Evolutionary conservation across 1,284 basidiomycete genomes (phyloP).

Genomic region (Blastosporella zonata): DNA sequence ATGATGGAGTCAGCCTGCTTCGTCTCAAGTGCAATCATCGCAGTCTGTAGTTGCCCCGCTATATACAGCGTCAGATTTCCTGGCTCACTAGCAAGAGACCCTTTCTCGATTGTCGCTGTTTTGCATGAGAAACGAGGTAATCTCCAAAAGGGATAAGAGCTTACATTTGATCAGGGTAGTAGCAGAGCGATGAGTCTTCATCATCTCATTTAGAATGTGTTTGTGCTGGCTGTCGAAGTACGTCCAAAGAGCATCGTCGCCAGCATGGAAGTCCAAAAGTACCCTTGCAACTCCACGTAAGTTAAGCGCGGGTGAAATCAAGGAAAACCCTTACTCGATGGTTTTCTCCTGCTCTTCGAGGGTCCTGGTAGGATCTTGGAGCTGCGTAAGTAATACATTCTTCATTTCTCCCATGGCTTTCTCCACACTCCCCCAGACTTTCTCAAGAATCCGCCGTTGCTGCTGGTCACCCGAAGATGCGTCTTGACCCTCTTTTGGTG

Average conservation of each 20-base stretch:
- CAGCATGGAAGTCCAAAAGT: constrained; percentile 76
- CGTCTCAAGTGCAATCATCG: constrained; percentile 56
- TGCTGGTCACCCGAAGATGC: constrained; percentile 62
- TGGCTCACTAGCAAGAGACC: constrained; percentile 32
- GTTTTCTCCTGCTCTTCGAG: constrained; percentile 97
- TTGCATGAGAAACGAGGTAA: constrained; percentile 2
- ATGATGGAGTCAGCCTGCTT: constrained; percentile 63
- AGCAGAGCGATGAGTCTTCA: constrained; percentile 58
- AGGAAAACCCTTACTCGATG: constrained; percentile 70
- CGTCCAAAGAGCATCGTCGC: constrained; percentile 89
- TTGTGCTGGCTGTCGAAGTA: constrained; percentile 94
- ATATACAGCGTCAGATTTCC: constrained; percentile 42
- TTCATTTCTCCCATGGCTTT: constrained; percentile 94
- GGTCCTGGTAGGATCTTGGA: constrained; percentile 76
- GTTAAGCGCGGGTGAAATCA: constrained; percentile 1
- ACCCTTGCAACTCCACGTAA: constrained; percentile 41
- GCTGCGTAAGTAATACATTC: constrained; percentile 67
- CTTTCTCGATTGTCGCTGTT: constrained; percentile 44
- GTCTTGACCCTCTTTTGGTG: constrained; percentile 51
- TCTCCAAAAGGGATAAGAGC: constrained; percentile 21
- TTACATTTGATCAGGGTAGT: constrained; percentile 56
- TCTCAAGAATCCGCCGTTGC: constrained; percentile 91
- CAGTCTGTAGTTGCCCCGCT: constrained; percentile 53
- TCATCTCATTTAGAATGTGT: constrained; percentile 81
- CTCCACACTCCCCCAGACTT: constrained; percentile 96